phyloP scores from a whole-genome alignment of 2,329 filamentous ascomycete species.

The Aspergillus latus region DNA sequence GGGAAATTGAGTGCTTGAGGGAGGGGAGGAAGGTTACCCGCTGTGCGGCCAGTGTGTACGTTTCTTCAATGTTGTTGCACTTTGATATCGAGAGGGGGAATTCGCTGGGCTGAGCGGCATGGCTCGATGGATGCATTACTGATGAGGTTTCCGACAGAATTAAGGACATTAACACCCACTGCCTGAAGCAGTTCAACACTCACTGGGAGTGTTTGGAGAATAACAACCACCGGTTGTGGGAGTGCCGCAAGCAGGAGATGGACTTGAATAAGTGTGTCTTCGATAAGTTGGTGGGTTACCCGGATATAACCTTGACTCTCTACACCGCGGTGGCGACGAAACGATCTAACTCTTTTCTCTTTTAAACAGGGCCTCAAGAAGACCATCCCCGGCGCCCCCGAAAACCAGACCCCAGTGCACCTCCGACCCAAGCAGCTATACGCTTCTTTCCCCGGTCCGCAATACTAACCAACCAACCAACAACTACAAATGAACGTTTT shows the following conservation, averaged over 20 bases:
- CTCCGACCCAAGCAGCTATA: constrained; percentile 58
- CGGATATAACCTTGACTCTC: background rate
- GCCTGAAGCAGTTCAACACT: constrained; percentile 82
- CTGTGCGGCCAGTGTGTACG: constrained; percentile 94
- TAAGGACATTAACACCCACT: constrained; percentile 94
- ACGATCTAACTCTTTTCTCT: background rate
- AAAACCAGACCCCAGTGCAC: constrained; percentile 70
- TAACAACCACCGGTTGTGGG: constrained; percentile 97
- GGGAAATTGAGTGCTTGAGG: constrained; percentile 92
- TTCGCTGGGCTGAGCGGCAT: background rate
- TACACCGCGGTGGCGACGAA: background rate
- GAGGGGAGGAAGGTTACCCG: constrained; percentile 95
- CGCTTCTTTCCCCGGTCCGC: constrained; percentile 40
- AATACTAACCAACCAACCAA: constrained; percentile 30
- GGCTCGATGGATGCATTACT: constrained; percentile 1
- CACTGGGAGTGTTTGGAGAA: constrained; percentile 97
- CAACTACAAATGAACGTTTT: background rate
- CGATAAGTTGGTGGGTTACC: constrained; percentile 77
- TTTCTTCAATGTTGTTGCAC: constrained; percentile 29
- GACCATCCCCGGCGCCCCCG: constrained; percentile 71
- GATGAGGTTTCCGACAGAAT: constrained; percentile 56
- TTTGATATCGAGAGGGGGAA: background rate
- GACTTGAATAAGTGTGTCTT: constrained; percentile 93
- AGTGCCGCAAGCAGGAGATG: constrained; percentile 86
- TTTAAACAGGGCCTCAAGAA: constrained; percentile 71